Conservation (phyloP, 768 basidiomycete genomes). For the Mycena chlorophos region DNA sequence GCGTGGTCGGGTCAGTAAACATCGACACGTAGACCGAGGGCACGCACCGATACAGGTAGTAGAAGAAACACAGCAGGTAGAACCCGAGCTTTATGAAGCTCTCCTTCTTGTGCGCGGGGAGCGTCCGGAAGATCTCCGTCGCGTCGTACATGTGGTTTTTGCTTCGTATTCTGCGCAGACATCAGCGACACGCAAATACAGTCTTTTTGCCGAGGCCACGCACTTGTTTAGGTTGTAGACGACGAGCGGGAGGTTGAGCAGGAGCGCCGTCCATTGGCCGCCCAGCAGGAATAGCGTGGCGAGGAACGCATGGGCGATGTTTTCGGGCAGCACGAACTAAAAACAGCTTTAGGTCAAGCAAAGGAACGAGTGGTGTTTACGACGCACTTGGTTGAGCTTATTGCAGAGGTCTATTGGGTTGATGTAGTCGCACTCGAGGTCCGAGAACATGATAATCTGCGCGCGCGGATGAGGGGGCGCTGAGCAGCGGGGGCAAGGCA, state of each 20-base stretch:
- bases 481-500: constrained; percentile 24
- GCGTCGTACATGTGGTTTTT: constrained; percentile 99
- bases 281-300: constrained; percentile 87
- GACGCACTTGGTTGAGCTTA: constrained; percentile 90
- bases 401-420: constrained; percentile 99
- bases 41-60: constrained; percentile 84
- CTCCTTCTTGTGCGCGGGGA: constrained; percentile 94
- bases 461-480: background rate
- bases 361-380: background rate
- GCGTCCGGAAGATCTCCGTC: constrained; percentile 96
- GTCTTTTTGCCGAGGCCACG: constrained; percentile 34
- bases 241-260: constrained; percentile 87
- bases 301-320: constrained; percentile 91
- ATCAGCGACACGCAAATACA: constrained; percentile 6
- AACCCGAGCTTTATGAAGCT: constrained; percentile 93
- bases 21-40: background rate
- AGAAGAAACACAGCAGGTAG: constrained; percentile 90
- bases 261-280: constrained; percentile 93
- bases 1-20: background rate
- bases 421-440: constrained; percentile 99
- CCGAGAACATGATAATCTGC: constrained; percentile 99
- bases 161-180: constrained; percentile 69
- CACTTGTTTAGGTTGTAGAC: constrained; percentile 94
- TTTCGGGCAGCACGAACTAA: constrained; percentile 98
- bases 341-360: background rate